phyloP scores from a whole-genome alignment of 2,329 filamentous ascomycete genomes.

The Stagonosporopsis rhizophila region DNA sequence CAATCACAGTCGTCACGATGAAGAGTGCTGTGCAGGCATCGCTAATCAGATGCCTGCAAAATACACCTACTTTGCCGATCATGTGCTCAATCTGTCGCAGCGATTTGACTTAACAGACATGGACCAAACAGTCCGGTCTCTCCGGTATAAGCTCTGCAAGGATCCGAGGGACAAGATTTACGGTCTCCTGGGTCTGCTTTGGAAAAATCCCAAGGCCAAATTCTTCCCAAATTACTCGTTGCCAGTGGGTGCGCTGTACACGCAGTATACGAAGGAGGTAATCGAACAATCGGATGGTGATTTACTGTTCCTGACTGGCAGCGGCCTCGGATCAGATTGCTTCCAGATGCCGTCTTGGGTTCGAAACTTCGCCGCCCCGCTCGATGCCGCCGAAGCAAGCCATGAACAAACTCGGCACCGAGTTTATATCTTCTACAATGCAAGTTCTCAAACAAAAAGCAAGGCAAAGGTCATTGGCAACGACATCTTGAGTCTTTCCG shows the following conservation, averaged over 20 bases:
- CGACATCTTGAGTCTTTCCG: not conserved
- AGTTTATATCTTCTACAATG: not conserved
- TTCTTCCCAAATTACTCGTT: not conserved
- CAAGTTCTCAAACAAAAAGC: not conserved
- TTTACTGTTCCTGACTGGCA: slow-evolving; percentile 1
- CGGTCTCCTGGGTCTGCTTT: slow-evolving; percentile 1
- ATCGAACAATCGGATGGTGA: not conserved
- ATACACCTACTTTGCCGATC: slow-evolving; percentile 4
- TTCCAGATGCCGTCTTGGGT: slow-evolving; percentile 3
- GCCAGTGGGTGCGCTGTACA: not conserved
- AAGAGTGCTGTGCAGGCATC: not conserved
- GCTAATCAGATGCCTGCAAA: slow-evolving; percentile 1
- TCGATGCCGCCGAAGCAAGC: slow-evolving; percentile 1
- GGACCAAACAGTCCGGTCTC: not conserved
- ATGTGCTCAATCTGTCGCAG: not conserved
- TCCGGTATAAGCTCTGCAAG: slow-evolving; percentile 11
- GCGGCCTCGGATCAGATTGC: not conserved
- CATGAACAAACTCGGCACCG: not conserved
- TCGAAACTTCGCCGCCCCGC: slow-evolving; percentile 1
- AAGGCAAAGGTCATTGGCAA: not conserved
- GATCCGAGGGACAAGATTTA: slow-evolving; percentile 10
- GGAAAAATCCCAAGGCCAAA: not conserved
- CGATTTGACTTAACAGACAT: not conserved
- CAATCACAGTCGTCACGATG: not conserved
- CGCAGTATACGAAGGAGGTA: not conserved